Percentiles rank a stretch among this genome's conserved stretches.
phyloP scores from a whole-genome alignment of 2,329 filamentous ascomycete species.

The Ampelomyces quisqualis region DNA sequence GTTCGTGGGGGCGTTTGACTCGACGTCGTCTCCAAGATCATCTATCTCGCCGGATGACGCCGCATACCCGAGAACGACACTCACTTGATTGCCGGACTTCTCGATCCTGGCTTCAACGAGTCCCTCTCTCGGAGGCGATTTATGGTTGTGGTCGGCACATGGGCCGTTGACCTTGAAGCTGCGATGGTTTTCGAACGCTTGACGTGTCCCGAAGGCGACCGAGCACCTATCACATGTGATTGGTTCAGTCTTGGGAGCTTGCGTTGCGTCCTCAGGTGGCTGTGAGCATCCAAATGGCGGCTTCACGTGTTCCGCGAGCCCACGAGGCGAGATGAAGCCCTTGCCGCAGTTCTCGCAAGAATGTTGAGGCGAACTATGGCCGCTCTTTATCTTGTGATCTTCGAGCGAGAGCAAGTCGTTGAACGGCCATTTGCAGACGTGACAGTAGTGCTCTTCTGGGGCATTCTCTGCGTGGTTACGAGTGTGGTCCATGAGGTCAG shows the following conservation, averaged over 20 bases:
- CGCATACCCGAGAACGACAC: constrained; percentile 4
- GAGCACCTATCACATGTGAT: constrained; percentile 16
- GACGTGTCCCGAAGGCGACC: constrained; percentile 9
- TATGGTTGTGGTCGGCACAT: constrained; percentile 19
- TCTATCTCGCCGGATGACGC: constrained; percentile 4
- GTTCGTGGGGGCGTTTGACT: constrained; percentile 10
- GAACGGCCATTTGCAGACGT: constrained; percentile 17
- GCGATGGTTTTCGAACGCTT: constrained; percentile 14
- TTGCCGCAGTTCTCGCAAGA: constrained; percentile 8
- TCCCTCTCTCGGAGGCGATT: constrained; percentile 1
- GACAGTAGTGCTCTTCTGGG: constrained; percentile 8
- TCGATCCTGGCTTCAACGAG: constrained; percentile 14
- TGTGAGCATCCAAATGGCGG: constrained; percentile 10
- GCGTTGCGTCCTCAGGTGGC: not conserved
- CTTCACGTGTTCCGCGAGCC: constrained; percentile 8
- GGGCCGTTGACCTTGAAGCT: constrained; percentile 8
- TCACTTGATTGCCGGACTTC: constrained; percentile 5
- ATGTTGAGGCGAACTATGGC: constrained; percentile 9
- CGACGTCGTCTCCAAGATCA: not conserved
- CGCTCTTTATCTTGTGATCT: constrained; percentile 13
- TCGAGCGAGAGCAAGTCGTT: constrained; percentile 24
- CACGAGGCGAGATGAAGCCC: constrained; percentile 1
- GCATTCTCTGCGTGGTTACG: constrained; percentile 11
- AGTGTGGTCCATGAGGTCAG: constrained; percentile 16
- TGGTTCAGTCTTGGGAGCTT: not conserved